Conservation (phyloP, 2,329 filamentous ascomycete species). For the Nemania sp. region DNA sequence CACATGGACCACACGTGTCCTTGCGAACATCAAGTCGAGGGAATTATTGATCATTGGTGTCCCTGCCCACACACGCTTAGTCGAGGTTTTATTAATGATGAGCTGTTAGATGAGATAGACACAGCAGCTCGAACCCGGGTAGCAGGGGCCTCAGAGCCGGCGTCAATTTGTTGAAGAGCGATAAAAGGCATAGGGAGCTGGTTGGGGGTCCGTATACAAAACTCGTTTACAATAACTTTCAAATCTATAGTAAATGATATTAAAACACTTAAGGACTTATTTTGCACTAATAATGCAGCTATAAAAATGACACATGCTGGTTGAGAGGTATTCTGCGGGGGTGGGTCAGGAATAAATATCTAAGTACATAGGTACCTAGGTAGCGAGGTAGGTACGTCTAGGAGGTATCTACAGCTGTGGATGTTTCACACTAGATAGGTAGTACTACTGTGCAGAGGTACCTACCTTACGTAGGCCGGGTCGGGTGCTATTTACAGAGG, state of each 20-base stretch:
- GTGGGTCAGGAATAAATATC: background rate
- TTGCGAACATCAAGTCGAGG: conserved; percentile 9
- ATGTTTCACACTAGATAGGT: no score
- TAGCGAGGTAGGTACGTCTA: background rate
- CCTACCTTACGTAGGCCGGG: background rate
- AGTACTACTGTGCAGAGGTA: no score
- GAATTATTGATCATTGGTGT: conserved; percentile 31
- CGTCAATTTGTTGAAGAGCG: background rate
- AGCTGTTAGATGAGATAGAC: conserved; percentile 18
- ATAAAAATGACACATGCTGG: background rate
- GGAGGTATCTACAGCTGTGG: no score
- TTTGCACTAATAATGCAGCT: no score
- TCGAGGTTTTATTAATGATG: conserved; percentile 14
- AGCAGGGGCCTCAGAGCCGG: background rate
- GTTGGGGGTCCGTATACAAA: no score
- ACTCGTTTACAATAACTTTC: no score
- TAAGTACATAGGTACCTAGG: conserved; percentile 3
- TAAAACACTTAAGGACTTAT: no score
- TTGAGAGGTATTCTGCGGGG: background rate
- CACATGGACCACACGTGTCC: background rate
- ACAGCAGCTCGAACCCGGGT: conserved; percentile 14
- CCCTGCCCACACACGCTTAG: conserved; percentile 24
- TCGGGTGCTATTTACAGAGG: background rate
- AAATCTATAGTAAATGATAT: no score
- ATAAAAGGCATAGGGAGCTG: no score